Evolutionary conservation across 73 alveolate genomes (phyloP), one percentile per base, ranked within the genome.

Genomic region (Urostyla sp.): DNA sequence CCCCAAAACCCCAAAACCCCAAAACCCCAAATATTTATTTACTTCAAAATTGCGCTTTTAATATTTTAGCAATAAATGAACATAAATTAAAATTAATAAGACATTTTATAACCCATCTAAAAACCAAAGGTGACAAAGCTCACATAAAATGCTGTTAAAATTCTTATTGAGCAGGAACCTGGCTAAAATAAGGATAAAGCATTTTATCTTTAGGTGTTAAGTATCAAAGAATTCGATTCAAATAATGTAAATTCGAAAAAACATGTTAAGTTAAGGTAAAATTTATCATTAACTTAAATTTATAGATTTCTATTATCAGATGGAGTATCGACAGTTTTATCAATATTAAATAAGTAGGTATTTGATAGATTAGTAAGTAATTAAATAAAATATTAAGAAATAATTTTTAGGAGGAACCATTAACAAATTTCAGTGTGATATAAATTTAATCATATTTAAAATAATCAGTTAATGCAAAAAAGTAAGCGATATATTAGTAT

Each of bases 401-500:
- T n/a, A n/a, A n/a, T 40, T 40, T 50, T 50, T 50, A 50, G 61
- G 53, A 35, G 44, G 79, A 63, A 18, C 21, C 20, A 27, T 34
- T 63, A 10, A 48, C 37, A 32, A 69, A 69, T 34, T 46, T 27
- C 48, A 30, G 56, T 21, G 52, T 69, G 1, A 49, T 69, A 11
- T 51, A 69, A 23, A 26, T 69, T 20, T 69, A 20, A 2, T 6
- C 67, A 16, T 69, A 46, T 23, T 46, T 69, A 21, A 69, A 7
- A 15, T 36, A 69, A 49, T 27, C 36, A 1, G 52, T 69, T 23
- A 3, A 38, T 7, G 58, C 44, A 4, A 73, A 73, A 43, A 63
- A 28, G 79, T 63, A 63, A 63, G 43, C n/a, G n/a, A n/a, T n/a
- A 8, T 63, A 11, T 11, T 40, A 6, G 75, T 55, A 27, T 26